These are phyloP conservation scores for Plenodomus biglobosus DNA, from an alignment of 2,329 filamentous ascomycete species.

Conservation along the genomic window DNA sequence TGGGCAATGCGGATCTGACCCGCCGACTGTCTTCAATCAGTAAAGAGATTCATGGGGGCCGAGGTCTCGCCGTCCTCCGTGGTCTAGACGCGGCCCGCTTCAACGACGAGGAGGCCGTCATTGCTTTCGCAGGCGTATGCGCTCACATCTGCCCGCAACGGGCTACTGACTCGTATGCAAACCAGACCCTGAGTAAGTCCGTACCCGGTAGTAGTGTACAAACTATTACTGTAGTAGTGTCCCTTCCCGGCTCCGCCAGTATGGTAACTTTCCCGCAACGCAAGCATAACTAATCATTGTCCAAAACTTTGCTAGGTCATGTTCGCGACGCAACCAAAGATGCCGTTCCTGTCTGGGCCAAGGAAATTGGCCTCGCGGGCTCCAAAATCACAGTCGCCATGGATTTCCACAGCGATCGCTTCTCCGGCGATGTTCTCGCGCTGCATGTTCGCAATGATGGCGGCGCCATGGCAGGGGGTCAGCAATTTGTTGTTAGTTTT, in stretches of 20 bases:
- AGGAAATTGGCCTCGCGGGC: constrained; percentile 40
- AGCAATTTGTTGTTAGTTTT: constrained; percentile 39
- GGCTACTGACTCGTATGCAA: constrained; percentile 43
- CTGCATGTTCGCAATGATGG: constrained; percentile 41
- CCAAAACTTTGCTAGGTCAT: constrained; percentile 22
- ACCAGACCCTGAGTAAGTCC: constrained; percentile 40
- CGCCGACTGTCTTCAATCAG: constrained; percentile 29
- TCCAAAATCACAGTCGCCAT: constrained; percentile 42
- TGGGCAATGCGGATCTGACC: constrained; percentile 26
- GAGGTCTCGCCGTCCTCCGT: constrained; percentile 35
- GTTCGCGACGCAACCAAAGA: constrained; percentile 43
- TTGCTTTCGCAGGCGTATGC: constrained; percentile 39
- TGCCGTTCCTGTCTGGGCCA: constrained; percentile 34
- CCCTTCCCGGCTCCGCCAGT: not conserved
- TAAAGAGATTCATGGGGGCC: constrained; percentile 33
- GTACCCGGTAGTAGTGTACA: no score
- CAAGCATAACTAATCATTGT: no score
- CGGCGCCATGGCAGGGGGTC: constrained; percentile 31
- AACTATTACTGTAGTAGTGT: no score
- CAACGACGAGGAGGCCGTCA: constrained; percentile 42
- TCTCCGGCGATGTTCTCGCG: constrained; percentile 42
- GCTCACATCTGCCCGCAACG: constrained; percentile 35
- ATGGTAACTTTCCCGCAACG: not conserved
- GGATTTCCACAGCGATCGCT: constrained; percentile 44
- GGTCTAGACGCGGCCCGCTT: constrained; percentile 37